These are phyloP conservation scores for Aspergillus sclerotialis DNA, from an alignment of 2,329 filamentous ascomycete species.

Conservation along the genomic window DNA sequence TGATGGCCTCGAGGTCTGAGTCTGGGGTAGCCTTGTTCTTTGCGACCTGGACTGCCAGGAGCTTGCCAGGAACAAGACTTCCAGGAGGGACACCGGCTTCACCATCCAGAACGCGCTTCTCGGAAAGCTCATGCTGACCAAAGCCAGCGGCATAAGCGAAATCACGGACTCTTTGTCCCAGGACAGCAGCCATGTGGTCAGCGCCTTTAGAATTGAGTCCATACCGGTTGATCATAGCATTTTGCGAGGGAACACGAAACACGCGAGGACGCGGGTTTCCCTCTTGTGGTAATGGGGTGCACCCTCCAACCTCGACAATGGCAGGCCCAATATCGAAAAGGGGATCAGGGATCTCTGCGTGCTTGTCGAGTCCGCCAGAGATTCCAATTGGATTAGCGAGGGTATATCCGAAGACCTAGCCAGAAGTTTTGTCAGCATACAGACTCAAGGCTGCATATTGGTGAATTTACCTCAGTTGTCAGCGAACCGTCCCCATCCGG, in stretches of 20 bases:
- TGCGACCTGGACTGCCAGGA: constrained; percentile 86
- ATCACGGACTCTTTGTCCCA: constrained; percentile 69
- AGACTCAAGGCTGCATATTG: neutral
- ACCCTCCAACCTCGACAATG: constrained; percentile 86
- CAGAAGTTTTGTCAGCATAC: constrained; percentile 1
- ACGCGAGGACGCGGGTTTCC: constrained; percentile 85
- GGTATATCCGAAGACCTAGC: constrained; percentile 64
- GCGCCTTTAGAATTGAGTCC: constrained; percentile 89
- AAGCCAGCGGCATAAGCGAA: constrained; percentile 68
- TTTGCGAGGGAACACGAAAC: constrained; percentile 74
- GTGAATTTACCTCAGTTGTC: constrained; percentile 40
- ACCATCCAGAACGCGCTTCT: constrained; percentile 69
- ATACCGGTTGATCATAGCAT: constrained; percentile 91
- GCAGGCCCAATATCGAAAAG: constrained; percentile 79
- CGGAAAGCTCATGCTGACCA: constrained; percentile 54
- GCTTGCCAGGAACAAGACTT: constrained; percentile 65
- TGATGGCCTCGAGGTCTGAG: constrained; percentile 73
- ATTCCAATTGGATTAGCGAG: constrained; percentile 86
- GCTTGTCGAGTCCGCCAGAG: constrained; percentile 92
- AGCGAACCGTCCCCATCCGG: constrained; percentile 48
- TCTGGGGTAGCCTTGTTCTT: constrained; percentile 95
- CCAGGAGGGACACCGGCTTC: constrained; percentile 71
- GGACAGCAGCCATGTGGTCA: constrained; percentile 71
- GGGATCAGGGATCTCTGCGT: constrained; percentile 78
- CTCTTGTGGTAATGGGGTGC: constrained; percentile 76